phyloP scores from a whole-genome alignment of 2,329 filamentous ascomycete species.

The Albifimbria verrucaria region DNA sequence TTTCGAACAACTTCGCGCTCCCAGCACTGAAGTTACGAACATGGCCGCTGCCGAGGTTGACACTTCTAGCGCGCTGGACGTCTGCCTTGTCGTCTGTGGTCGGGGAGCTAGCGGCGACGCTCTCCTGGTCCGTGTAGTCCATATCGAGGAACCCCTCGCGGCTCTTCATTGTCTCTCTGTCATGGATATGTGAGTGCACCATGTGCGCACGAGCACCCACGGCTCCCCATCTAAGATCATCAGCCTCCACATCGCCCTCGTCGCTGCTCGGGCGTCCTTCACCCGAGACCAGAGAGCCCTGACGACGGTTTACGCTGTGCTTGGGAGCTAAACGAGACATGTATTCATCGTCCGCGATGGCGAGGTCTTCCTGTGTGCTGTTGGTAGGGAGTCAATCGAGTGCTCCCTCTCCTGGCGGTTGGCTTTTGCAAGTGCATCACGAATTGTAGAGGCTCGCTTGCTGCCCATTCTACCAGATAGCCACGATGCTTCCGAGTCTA shows the following conservation, averaged over 20 bases:
- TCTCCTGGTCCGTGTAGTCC: conserved; percentile 31
- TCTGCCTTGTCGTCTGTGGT: conserved; percentile 32
- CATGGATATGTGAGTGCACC: conserved; percentile 51
- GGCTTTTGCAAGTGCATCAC: conserved; percentile 32
- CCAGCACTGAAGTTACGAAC: conserved; percentile 72
- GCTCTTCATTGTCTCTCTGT: conserved; percentile 46
- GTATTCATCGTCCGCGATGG: conserved; percentile 67
- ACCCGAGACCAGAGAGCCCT: conserved; percentile 32
- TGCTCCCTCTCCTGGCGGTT: conserved; percentile 21
- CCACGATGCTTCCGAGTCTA: conserved; percentile 96
- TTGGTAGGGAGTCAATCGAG: conserved; percentile 39
- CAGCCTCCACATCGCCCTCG: conserved; percentile 45
- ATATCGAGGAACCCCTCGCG: conserved; percentile 48
- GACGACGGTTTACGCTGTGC: background rate
- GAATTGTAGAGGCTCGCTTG: conserved; percentile 43
- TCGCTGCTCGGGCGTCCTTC: conserved; percentile 57
- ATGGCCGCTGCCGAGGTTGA: conserved; percentile 64
- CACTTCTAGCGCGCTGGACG: conserved; percentile 64
- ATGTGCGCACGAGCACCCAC: conserved; percentile 49
- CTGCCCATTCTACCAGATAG: conserved; percentile 70
- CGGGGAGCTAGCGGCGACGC: conserved; percentile 23
- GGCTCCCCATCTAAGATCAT: conserved; percentile 50
- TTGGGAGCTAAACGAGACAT: conserved; percentile 46
- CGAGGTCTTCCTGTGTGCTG: conserved; percentile 62
- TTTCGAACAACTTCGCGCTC: conserved; percentile 70